Evolutionary conservation across 768 basidiomycete genomes (phyloP).

Genomic region (Filobasidium floriforme): DNA sequence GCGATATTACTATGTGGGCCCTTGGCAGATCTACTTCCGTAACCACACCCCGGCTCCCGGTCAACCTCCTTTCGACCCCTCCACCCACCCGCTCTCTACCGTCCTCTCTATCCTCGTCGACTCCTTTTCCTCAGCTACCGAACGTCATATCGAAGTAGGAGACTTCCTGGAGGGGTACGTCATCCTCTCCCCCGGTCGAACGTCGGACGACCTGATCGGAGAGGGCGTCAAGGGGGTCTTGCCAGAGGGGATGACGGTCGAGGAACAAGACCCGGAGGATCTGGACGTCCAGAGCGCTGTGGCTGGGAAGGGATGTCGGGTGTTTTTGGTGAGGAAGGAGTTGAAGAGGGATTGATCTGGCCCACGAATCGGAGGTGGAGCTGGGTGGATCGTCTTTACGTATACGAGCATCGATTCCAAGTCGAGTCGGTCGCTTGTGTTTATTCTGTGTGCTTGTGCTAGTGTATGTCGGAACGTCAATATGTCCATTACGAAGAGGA

Average conservation of each 20-base stretch:
- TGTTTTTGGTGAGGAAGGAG: slow-evolving; percentile 17
- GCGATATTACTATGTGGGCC: no score
- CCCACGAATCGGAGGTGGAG: neutral
- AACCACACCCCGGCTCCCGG: slow-evolving; percentile 75
- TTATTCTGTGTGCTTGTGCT: no score
- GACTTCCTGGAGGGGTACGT: slow-evolving; percentile 91
- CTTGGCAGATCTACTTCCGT: slow-evolving; percentile 84
- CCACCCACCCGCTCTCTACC: slow-evolving; percentile 68
- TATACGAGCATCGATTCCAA: no score
- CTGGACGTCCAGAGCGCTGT: slow-evolving; percentile 20
- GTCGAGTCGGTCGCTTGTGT: no score
- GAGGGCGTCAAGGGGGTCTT: slow-evolving; percentile 25
- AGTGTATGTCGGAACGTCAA: no score
- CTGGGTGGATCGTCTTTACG: neutral
- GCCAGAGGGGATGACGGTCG: slow-evolving; percentile 32
- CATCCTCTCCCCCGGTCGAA: slow-evolving; percentile 63
- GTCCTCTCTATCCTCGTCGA: slow-evolving; percentile 86
- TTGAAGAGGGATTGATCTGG: slow-evolving; percentile 25
- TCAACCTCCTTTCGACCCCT: slow-evolving; percentile 57
- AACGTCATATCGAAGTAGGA: slow-evolving; percentile 98
- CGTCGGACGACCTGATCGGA: slow-evolving; percentile 49
- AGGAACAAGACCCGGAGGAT: slow-evolving; percentile 30
- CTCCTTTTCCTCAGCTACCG: slow-evolving; percentile 93
- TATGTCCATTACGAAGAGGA: no score
- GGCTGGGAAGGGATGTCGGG: slow-evolving; percentile 6